Base-by-base conservation (phyloP, 2,329 filamentous ascomycete species). In the Paraphaeosphaeria sporulosa region DNA sequence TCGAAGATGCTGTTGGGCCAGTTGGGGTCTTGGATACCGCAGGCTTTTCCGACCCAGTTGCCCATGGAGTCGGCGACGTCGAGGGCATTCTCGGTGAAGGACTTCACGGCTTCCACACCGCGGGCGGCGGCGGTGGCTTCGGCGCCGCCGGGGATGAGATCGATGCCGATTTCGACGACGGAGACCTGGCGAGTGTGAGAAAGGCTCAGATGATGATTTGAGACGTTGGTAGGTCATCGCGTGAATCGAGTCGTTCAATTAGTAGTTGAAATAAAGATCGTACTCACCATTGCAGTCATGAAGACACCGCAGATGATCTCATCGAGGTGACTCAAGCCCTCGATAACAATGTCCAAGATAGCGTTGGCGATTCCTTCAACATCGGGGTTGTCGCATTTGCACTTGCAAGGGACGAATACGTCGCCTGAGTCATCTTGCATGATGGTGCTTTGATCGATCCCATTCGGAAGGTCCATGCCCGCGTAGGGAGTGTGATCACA, bases 261-360 rank as follows among this genome's bases (percentile, higher is more conserved):
- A 3, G 25, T 27, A 27, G 25, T 6, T 27, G 10, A 32, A 32
- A 2, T 23, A 21, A 44, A 44, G 10, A 42, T 19, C 3, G 17
- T n/a, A 23, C 42, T 27, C 17, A 32, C 40, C 53, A 59, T 48
- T 23, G 49, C 50, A 15, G 50, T 46, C 57, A 59, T 32, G 25
- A 59, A 54, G 30, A 59, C 51, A 25, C 49, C 57, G 30, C 57
- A 59, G 38, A 59, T 47, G 13, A 59, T 54, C 32, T 59, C 51
- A 34, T 54, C 42, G n/a, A 59, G 57, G 5, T 54, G 27, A 32
- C 42, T 42, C 49, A 59, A 25, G 7, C 23, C 50, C 25, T 59
- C 57, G 15, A 51, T 51, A 1, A 59, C 57, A 36, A 59, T 34
- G 17, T 59, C 50, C 19, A 59, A 34, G 5, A 59, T 59, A 10